Percentiles rank a stretch among this genome's conserved stretches.
These are phyloP conservation scores for Sarocladium strictum DNA, from an alignment of 2,329 filamentous ascomycete species.

Conservation along the genomic window DNA sequence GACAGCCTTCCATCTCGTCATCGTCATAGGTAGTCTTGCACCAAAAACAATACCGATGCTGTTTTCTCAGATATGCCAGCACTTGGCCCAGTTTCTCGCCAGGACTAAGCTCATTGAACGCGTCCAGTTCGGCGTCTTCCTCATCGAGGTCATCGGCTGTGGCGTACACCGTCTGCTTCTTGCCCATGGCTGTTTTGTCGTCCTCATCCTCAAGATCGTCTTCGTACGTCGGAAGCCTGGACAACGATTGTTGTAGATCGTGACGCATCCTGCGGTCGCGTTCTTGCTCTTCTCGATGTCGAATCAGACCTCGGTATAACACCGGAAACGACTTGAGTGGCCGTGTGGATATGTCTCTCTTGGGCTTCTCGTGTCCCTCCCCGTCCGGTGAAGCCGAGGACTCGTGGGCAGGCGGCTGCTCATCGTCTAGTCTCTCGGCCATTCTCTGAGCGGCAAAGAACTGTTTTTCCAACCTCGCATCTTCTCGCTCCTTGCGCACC, in stretches of 20 bases:
- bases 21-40: conserved; percentile 82
- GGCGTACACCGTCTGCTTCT: conserved; percentile 46
- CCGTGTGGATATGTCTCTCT: conserved; percentile 32
- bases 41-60: conserved; percentile 88
- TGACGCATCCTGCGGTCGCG: conserved; percentile 59
- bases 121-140: conserved; percentile 73
- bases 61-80: conserved; percentile 62
- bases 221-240: conserved; percentile 60
- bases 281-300: conserved; percentile 63
- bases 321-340: conserved; percentile 66
- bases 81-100: conserved; percentile 61
- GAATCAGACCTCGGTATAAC: conserved; percentile 71
- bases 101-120: conserved; percentile 65
- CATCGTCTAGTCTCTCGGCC: conserved; percentile 68
- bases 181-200: conserved; percentile 63
- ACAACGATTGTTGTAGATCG: conserved; percentile 60
- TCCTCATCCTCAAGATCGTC: conserved; percentile 66
- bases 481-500: conserved; percentile 64
- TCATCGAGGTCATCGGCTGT: conserved; percentile 67
- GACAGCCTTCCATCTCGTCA: conserved; percentile 76
- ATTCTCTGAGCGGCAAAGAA: conserved; percentile 76
- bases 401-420: conserved; percentile 22
- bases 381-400: background rate
- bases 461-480: conserved; percentile 60
- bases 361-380: background rate